A percentile compares a stretch with the other conserved stretches of the same genome.
Conservation (phyloP, 441 rosid species). For the Arabidopsis hybrid region DNA sequence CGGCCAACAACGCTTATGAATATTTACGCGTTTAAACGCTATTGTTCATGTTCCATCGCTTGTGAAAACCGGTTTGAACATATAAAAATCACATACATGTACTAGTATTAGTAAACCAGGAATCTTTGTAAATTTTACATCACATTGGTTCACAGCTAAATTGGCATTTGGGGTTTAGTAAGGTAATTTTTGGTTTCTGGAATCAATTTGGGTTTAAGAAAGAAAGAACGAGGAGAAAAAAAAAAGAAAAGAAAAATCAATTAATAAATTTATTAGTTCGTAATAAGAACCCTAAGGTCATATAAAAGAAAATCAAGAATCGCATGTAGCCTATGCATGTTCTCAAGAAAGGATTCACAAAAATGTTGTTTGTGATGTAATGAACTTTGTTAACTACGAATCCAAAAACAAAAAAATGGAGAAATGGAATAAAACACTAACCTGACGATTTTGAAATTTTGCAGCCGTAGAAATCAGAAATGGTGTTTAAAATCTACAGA, state of each 20-base stretch:
- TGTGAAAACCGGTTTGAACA: neutral
- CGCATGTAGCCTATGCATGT: neutral
- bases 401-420: neutral
- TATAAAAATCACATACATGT: neutral
- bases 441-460: slow-evolving; percentile 35
- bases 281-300: slow-evolving; percentile 17
- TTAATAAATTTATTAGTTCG: neutral
- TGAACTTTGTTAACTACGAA: neutral
- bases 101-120: neutral
- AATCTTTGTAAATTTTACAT: too few relatives aligned
- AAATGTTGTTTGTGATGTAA: neutral
- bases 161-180: neutral
- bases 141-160: neutral
- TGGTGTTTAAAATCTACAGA: slow-evolving; percentile 20
- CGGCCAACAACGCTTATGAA: slow-evolving; percentile 13
- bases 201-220: slow-evolving; percentile 28
- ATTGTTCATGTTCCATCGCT: neutral
- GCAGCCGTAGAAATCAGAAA: slow-evolving; percentile 7
- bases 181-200: neutral
- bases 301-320: neutral
- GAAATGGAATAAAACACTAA: slow-evolving; percentile 32
- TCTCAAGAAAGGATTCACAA: neutral
- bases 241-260: neutral
- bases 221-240: slow-evolving; percentile 11
- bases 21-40: neutral